phyloP scores from a whole-genome alignment of 179 eudicot genomes.

The Beta corolliflora region DNA sequence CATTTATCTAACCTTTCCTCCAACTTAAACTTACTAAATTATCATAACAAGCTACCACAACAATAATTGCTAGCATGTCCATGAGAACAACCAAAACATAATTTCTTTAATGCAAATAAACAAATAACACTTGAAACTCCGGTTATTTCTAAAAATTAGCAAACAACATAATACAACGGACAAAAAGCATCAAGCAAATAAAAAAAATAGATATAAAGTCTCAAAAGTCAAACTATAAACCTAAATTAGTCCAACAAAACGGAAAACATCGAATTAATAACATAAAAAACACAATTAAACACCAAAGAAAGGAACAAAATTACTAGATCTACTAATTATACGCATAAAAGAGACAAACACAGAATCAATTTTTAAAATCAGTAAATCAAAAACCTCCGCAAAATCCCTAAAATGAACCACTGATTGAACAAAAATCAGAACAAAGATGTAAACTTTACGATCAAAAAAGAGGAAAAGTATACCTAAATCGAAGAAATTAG shows the following conservation, averaged over 20 bases:
- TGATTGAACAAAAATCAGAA: background rate
- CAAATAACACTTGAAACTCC: too few species aligned
- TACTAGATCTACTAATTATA: conserved; percentile 21
- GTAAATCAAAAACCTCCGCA: background rate
- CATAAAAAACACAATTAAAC: background rate
- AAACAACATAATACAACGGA: background rate
- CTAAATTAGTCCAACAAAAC: conserved; percentile 10
- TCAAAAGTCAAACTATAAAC: conserved; percentile 26
- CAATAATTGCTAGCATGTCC: too few species aligned
- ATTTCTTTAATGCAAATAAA: too few species aligned
- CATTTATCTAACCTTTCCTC: too few species aligned
- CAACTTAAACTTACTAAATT: too few species aligned
- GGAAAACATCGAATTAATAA: background rate
- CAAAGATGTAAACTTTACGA: background rate
- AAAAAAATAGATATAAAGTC: background rate
- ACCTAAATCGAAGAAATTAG: conserved; percentile 18
- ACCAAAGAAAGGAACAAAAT: background rate
- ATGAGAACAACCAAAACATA: too few species aligned
- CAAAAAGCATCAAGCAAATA: background rate
- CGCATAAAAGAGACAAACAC: background rate
- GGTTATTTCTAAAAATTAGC: too few species aligned
- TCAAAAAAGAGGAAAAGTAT: background rate
- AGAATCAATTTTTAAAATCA: background rate
- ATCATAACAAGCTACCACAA: too few species aligned
- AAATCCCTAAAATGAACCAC: background rate